These are phyloP conservation scores for Mortierella sp. DNA, from an alignment of 371 early-diverging fungal species.

Conservation along the genomic window DNA sequence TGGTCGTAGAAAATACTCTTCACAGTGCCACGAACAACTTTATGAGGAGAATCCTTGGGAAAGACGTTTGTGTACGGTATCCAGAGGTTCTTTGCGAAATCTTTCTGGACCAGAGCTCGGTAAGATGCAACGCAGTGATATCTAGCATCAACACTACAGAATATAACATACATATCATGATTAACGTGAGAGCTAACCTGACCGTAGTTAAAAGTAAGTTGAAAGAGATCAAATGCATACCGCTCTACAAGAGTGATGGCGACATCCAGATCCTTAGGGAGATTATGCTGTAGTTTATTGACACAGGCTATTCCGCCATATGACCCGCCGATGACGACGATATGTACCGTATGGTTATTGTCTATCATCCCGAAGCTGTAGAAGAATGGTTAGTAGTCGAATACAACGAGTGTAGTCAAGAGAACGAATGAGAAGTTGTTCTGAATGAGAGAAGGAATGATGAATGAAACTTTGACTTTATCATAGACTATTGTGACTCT, in stretches of 20 bases:
- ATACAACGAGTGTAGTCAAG: neutral
- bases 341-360: conserved; percentile 11
- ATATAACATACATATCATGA: neutral
- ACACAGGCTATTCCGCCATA: conserved; percentile 64
- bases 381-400: neutral
- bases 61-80: conserved; percentile 68
- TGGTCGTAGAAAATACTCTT: conserved; percentile 57
- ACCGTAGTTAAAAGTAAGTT: neutral
- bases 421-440: neutral
- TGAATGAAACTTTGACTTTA: neutral
- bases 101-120: conserved; percentile 63
- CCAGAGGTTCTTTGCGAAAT: conserved; percentile 65
- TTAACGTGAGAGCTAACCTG: neutral
- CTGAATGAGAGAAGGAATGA: neutral
- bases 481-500: no score
- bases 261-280: conserved; percentile 30
- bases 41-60: conserved; percentile 49
- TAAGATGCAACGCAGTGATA: conserved; percentile 64
- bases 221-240: conserved; percentile 15
- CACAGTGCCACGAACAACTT: conserved; percentile 60
- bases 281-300: conserved; percentile 58
- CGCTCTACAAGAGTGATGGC: conserved; percentile 69
- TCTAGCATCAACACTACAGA: conserved; percentile 58
- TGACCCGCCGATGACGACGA: conserved; percentile 64
- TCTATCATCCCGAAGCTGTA: neutral